Percentiles rank a stretch among this genome's conserved stretches.
phyloP scores from a whole-genome alignment of 179 eudicot species.

The Gypsophila paniculata region DNA sequence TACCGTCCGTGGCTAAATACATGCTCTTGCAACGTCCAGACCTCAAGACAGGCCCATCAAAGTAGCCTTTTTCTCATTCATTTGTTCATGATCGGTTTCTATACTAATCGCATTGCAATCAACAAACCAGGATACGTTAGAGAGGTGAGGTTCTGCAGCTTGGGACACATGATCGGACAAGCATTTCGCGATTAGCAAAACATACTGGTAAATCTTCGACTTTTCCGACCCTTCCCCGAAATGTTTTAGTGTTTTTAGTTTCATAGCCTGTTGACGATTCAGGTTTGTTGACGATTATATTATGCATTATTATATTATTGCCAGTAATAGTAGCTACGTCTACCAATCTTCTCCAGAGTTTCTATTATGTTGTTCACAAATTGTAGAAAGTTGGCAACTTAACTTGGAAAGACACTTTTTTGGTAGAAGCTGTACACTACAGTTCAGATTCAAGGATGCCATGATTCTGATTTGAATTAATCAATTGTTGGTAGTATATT shows the following conservation, averaged over 20 bases:
- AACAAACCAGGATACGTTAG: background rate
- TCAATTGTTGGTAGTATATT: too few relatives aligned
- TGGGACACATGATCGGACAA: background rate
- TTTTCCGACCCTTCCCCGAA: background rate
- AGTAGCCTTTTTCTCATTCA: background rate
- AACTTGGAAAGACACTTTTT: background rate
- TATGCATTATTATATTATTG: background rate
- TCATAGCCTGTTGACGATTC: background rate
- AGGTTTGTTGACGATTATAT: background rate
- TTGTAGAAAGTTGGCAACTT: background rate
- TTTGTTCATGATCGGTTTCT: background rate
- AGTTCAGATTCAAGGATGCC: background rate
- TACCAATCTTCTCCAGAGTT: background rate
- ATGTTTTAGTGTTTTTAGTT: background rate
- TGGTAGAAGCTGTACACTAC: background rate
- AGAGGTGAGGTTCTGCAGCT: background rate
- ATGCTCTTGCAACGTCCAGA: constrained; percentile 32
- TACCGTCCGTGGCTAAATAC: constrained; percentile 66
- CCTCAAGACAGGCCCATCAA: constrained; percentile 7
- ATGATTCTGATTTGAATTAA: constrained; percentile 1
- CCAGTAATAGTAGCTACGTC: background rate
- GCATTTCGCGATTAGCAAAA: background rate
- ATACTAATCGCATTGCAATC: background rate
- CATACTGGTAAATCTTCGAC: background rate
- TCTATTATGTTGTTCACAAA: background rate